Evolutionary conservation across 1,284 basidiomycete species (phyloP).

Genomic region (Cystobasidium sp.): DNA sequence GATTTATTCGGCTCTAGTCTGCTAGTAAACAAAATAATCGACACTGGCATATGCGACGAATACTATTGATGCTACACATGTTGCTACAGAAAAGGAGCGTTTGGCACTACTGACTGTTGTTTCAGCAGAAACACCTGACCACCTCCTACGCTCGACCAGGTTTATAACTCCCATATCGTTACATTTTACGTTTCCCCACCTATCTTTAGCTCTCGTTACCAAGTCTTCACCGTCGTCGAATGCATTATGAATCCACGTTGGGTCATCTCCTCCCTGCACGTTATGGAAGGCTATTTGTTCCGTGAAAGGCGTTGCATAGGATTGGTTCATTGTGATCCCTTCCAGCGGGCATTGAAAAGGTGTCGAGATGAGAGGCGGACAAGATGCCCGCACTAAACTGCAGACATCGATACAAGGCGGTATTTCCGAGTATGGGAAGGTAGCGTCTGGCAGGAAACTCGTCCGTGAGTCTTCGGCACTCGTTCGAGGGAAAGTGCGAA

Average conservation of each 20-base stretch:
- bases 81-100: not conserved
- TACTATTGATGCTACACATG: not conserved
- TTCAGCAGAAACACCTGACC: conserved; percentile 8
- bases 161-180: conserved; percentile 44
- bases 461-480: conserved; percentile 37
- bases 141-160: conserved; percentile 28
- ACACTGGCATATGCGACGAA: conserved; percentile 1
- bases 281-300: conserved; percentile 12
- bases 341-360: conserved; percentile 51
- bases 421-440: conserved; percentile 53
- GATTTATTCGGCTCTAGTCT: not conserved
- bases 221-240: conserved; percentile 43
- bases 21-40: not conserved
- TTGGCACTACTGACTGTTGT: not conserved
- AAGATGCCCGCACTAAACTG: conserved; percentile 51
- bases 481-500: conserved; percentile 42
- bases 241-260: not conserved
- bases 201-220: conserved; percentile 30
- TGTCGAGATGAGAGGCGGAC: conserved; percentile 50
- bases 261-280: conserved; percentile 41
- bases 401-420: conserved; percentile 53
- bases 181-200: conserved; percentile 49
- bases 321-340: conserved; percentile 26
- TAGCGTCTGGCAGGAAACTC: conserved; percentile 23
- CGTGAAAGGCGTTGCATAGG: conserved; percentile 37